Evolutionary conservation across 768 basidiomycete species (phyloP), one percentile per base, ranked within the genome.

Genomic region (Tylopilus intermedius): DNA sequence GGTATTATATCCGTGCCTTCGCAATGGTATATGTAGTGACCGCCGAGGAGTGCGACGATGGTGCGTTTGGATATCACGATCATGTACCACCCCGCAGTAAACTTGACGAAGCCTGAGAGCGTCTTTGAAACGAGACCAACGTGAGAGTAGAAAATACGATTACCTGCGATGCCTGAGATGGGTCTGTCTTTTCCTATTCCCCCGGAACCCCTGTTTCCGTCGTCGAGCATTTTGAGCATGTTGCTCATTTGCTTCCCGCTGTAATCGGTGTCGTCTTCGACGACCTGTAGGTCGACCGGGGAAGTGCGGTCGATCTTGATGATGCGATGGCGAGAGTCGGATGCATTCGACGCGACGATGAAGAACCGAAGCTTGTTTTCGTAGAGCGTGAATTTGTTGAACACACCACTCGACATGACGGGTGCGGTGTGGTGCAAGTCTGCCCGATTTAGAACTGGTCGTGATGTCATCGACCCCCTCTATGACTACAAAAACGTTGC

Each of bases 1-100:
- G 90, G 83, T 13, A 92, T 71, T 32, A 94, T 84, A 32, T 93
- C 88, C 2, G 93, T 90, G 60, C 80, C 86, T 64, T 98, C 96
- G 72, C 91, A 94, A 62, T 98, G 96, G 62, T 94, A 98, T 38
- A 98, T 75, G 62, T 96, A 96, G 65, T 97, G 94, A 0, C 95
- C 95, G 7, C 94, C 96, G 8, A 99, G 75, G 5, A 99, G 78
- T 0, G 94, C 93, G 38, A 98, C 94, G 7, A 93, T 88, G 8
- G 90, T 88, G 39, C 94, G 83, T 66, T 94, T 91, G 44, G 89
- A 82, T 57, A 98, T 84, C 21, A 93, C 71, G 46, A 99, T 81
- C 81, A 97, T 85, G 68, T 97, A 97, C 89, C 91, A 98, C 8
- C 94, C 92, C 1, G 93, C 88, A 2, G 94, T 96, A 67, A 98